Evolutionary conservation across 1,139 yeast genomes (phyloP).

Genomic region (Blastobotrys buckinghamii): DNA sequence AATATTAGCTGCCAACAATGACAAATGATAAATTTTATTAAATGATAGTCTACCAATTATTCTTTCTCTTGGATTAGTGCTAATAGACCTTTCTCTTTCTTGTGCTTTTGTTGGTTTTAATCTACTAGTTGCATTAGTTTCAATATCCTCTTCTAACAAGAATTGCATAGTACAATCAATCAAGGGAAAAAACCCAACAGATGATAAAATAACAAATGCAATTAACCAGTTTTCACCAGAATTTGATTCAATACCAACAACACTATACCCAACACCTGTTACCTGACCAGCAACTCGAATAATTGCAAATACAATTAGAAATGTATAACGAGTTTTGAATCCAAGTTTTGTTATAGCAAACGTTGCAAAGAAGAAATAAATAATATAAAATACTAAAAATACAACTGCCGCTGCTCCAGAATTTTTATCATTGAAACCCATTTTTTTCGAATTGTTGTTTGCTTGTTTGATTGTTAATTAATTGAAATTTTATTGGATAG

Average conservation of each 20-base stretch:
- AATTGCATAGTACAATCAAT: conserved; percentile 16
- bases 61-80: conserved; percentile 6
- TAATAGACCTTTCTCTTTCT: not conserved
- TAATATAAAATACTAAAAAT: conserved; percentile 28
- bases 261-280: conserved; percentile 32
- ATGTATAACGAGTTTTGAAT: conserved; percentile 20
- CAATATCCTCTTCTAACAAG: conserved; percentile 4
- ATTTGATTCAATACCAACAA: conserved; percentile 30
- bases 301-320: conserved; percentile 16
- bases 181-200: conserved; percentile 26
- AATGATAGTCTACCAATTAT: conserved; percentile 15
- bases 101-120: not conserved
- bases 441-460: too few species aligned
- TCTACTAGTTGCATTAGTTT: conserved; percentile 7
- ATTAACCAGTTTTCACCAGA: conserved; percentile 31
- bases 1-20: conserved; percentile 24
- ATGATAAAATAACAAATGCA: conserved; percentile 26
- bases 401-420: conserved; percentile 31
- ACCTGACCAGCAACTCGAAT: conserved; percentile 20
- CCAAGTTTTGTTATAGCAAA: conserved; percentile 21
- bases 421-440: conserved; percentile 12
- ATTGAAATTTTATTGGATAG: too few species aligned
- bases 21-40: conserved; percentile 18
- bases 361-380: conserved; percentile 21
- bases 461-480: too few species aligned